Conservation (phyloP, 306 rosid genomes). For the Medicago ruthenica region DNA sequence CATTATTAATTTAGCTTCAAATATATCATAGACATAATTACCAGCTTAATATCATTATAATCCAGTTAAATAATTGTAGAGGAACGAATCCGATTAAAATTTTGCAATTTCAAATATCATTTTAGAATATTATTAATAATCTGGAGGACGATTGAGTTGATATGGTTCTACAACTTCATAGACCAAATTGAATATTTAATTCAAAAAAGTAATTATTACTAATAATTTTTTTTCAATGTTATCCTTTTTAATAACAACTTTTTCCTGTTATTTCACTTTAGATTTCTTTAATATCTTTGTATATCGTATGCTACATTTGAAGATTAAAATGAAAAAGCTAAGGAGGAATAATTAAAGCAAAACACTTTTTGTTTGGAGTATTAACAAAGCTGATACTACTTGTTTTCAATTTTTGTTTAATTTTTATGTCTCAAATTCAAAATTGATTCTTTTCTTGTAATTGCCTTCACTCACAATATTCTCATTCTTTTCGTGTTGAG, state of each 20-base stretch:
- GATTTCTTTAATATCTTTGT: background rate
- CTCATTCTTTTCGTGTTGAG: background rate
- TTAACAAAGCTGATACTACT: constrained; percentile 33
- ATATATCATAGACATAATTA: too few relatives aligned
- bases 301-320: background rate
- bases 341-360: constrained; percentile 6
- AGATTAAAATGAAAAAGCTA: constrained; percentile 22
- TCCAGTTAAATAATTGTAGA: too few relatives aligned
- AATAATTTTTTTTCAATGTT: too few relatives aligned
- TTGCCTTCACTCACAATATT: background rate
- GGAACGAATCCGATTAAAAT: too few relatives aligned
- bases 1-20: too few relatives aligned
- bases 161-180: too few relatives aligned
- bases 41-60: too few relatives aligned
- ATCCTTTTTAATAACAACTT: background rate
- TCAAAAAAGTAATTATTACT: background rate
- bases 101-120: too few relatives aligned
- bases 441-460: constrained; percentile 37
- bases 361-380: constrained; percentile 1
- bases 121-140: too few relatives aligned
- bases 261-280: background rate
- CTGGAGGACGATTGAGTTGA: too few relatives aligned
- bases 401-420: constrained; percentile 30
- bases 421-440: background rate
- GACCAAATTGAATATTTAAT: too few relatives aligned